Conservation (phyloP, 805 yeast species). For the Candida qinlingensis region DNA sequence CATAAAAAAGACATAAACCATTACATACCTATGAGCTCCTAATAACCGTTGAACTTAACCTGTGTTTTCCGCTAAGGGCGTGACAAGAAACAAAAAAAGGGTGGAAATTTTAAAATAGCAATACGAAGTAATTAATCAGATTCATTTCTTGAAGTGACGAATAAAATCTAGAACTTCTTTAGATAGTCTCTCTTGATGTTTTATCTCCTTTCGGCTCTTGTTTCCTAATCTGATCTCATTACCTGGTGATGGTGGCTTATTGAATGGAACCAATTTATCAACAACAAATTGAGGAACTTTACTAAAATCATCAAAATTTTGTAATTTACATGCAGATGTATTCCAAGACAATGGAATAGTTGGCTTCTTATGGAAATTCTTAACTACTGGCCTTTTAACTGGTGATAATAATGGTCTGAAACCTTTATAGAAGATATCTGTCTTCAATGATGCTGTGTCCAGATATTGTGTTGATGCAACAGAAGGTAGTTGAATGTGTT, state of each 20-base stretch:
- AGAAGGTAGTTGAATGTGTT: slow-evolving; percentile 13
- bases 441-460: slow-evolving; percentile 14
- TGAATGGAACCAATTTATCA: slow-evolving; percentile 22
- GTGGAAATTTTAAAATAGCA: too few relatives aligned
- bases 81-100: too few relatives aligned
- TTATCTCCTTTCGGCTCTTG: slow-evolving; percentile 19
- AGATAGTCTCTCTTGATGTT: slow-evolving; percentile 17
- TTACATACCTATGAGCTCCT: too few relatives aligned
- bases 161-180: slow-evolving; percentile 21
- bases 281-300: slow-evolving; percentile 24
- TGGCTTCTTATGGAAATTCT: slow-evolving; percentile 11
- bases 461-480: slow-evolving; percentile 24
- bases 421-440: slow-evolving; percentile 21
- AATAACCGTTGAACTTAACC: too few relatives aligned
- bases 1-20: too few relatives aligned
- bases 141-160: slow-evolving; percentile 14
- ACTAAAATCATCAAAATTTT: slow-evolving; percentile 21
- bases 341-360: slow-evolving; percentile 24
- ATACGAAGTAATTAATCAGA: not conserved
- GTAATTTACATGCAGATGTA: slow-evolving; percentile 20
- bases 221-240: slow-evolving; percentile 22
- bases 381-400: slow-evolving; percentile 17
- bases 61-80: too few relatives aligned
- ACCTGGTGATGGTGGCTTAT: slow-evolving; percentile 20
- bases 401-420: slow-evolving; percentile 24